These are phyloP conservation scores for Aspergillus nanangensis DNA, from an alignment of 495 filamentous ascomycete genomes.

Conservation along the genomic window DNA sequence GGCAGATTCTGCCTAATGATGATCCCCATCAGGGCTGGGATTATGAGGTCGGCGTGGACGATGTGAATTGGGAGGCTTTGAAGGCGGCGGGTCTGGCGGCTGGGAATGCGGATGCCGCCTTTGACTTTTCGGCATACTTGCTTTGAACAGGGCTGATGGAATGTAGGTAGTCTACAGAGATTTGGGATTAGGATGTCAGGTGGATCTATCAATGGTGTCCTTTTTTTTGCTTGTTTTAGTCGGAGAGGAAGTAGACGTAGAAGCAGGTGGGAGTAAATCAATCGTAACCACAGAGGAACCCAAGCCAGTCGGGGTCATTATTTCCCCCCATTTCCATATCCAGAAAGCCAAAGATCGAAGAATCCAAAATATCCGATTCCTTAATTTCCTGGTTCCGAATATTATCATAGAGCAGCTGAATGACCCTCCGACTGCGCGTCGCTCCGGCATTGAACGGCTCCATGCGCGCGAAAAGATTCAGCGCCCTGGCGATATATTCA, in stretches of 20 bases:
- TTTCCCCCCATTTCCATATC: neutral
- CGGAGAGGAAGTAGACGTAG: too few species aligned
- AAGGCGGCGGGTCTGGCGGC: too few species aligned
- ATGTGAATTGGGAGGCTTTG: constrained; percentile 9
- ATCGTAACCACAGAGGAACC: neutral
- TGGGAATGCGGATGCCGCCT: too few species aligned
- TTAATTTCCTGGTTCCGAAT: neutral
- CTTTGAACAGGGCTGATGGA: too few species aligned
- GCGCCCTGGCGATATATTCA: neutral
- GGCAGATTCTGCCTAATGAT: constrained; percentile 23
- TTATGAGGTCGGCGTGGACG: constrained; percentile 14
- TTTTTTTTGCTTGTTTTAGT: too few species aligned
- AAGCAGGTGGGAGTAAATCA: too few species aligned
- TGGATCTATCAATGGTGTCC: too few species aligned
- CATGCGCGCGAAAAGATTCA: neutral
- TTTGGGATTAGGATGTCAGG: too few species aligned
- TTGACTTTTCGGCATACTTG: too few species aligned
- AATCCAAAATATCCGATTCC: neutral
- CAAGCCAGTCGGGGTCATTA: constrained; percentile 3
- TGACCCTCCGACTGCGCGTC: neutral
- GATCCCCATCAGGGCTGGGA: constrained; percentile 18
- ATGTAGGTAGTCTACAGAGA: too few species aligned
- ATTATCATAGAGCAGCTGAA: neutral
- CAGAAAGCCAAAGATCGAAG: constrained; percentile 1
- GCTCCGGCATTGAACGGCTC: neutral